These are phyloP conservation scores for Lyophyllum semitale DNA, from an alignment of 768 basidiomycete genomes.

Conservation along the genomic window DNA sequence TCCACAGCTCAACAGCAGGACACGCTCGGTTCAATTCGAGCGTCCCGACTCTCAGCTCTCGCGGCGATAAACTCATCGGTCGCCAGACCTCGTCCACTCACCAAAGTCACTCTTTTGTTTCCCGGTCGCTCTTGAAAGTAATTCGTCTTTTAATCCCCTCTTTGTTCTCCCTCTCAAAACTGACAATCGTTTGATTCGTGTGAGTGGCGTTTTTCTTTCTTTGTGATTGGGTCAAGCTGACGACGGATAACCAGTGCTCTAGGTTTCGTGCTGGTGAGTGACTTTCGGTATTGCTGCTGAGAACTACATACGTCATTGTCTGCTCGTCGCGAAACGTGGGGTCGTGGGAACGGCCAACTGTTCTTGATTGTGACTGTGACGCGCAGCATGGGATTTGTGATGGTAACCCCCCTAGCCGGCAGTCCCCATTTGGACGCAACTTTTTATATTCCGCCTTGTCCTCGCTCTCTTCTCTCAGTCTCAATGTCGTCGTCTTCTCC, in stretches of 20 bases:
- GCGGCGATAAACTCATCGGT: constrained; percentile 14
- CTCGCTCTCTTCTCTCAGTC: constrained; percentile 20
- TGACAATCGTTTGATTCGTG: constrained; percentile 23
- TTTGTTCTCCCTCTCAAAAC: constrained; percentile 21
- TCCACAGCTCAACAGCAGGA: constrained; percentile 32
- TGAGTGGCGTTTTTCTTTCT: constrained; percentile 9
- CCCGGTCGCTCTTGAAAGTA: constrained; percentile 30
- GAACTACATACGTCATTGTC: constrained; percentile 18
- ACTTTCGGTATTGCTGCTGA: neutral
- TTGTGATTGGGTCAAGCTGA: neutral
- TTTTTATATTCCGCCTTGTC: constrained; percentile 26
- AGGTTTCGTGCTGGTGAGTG: constrained; percentile 17
- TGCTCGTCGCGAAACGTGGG: constrained; percentile 45
- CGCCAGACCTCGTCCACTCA: constrained; percentile 37
- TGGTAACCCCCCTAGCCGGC: constrained; percentile 19
- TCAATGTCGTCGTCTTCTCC: constrained; percentile 24
- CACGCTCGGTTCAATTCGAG: constrained; percentile 60
- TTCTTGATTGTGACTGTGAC: constrained; percentile 21
- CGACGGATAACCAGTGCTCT: constrained; percentile 1
- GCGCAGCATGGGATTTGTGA: constrained; percentile 15
- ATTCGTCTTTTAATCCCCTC: constrained; percentile 28
- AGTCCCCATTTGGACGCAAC: constrained; percentile 20
- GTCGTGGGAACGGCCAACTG: constrained; percentile 28
- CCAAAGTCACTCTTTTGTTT: constrained; percentile 52
- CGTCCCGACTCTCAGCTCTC: constrained; percentile 31